Evolutionary conservation across 2,329 filamentous ascomycete genomes (phyloP), one percentile per base, ranked within the genome.

Genomic region (Bisporella sp.): DNA sequence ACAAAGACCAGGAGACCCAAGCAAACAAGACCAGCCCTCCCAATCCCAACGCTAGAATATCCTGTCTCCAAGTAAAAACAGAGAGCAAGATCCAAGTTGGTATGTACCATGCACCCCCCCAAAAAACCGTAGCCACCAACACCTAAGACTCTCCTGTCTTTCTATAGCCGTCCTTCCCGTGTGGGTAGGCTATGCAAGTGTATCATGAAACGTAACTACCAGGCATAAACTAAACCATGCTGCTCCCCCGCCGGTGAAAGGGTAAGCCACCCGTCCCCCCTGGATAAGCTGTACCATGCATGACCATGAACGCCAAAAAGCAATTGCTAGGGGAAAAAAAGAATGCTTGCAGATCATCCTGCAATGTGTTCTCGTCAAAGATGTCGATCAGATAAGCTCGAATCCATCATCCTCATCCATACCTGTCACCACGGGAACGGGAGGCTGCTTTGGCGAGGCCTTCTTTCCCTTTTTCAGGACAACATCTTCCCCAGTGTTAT

Each of bases 391-490:
- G 44, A 66, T 56, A 37, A 66, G 55, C 52, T 66, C 63, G 44
- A 64, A 66, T 6, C 57, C 64, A 45, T 66, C 63, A 45, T 64
- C 63, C 21, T 64, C 62, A 7, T 52, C 46, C n/a, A 47, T 29
- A 32, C 47, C 41, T 41, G 54, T 49, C 5, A 51, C 40, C 21
- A 45, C 49, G 52, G 57, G 59, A 12, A 44, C 33, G 46, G 57
- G 55, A 49, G 55, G 59, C 47, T 58, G 55, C 56, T 60, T 65
- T 1, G 63, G 62, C 43, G 58, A 63, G 6, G 41, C 48, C 53
- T 56, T 60, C 52, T 60, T 60, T 4, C 46, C 52, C 45, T 48
- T 60, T 28, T 42, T 11, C 11, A 59, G 46, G n/a, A 59, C 50
- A 12, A 57, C 56, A 6, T 50, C 59, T 57, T 66, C 62, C 4